Evolutionary conservation across 139 green algal genomes (phyloP).

Genomic region (Diplosphaera chodatii): DNA sequence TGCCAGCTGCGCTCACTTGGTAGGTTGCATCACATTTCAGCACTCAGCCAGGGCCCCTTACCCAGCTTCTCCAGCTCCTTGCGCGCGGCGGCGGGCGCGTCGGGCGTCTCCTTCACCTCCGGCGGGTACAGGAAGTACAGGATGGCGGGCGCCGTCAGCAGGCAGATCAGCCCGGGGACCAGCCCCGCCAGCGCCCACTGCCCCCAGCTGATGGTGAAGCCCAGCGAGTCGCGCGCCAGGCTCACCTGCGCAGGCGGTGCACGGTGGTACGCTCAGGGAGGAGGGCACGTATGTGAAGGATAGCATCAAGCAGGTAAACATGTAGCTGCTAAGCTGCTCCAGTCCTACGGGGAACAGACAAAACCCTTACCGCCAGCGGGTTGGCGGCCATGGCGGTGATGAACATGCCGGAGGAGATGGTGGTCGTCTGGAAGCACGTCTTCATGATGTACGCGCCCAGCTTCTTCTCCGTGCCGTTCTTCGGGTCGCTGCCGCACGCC

Average conservation of each 20-base stretch:
- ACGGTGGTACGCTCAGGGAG: too few relatives aligned
- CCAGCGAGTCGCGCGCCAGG: constrained; percentile 78
- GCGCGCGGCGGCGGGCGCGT: constrained; percentile 78
- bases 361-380: constrained; percentile 52
- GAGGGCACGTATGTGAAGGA: too few relatives aligned
- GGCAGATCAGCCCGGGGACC: constrained; percentile 81
- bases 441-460: constrained; percentile 98
- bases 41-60: not conserved
- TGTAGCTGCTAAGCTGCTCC: too few relatives aligned
- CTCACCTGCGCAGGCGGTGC: not conserved
- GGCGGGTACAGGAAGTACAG: constrained; percentile 96
- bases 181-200: constrained; percentile 87
- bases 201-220: constrained; percentile 76
- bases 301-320: too few relatives aligned
- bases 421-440: constrained; percentile 91
- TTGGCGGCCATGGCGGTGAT: constrained; percentile 99
- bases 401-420: constrained; percentile 95
- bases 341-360: too few relatives aligned
- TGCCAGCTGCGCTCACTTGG: too few relatives aligned
- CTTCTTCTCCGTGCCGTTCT: constrained; percentile 89
- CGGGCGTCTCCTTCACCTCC: constrained; percentile 89
- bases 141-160: constrained; percentile 81
- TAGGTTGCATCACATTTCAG: too few relatives aligned
- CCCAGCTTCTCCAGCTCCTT: constrained; percentile 90
- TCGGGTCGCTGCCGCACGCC: constrained; percentile 82